Conservation (phyloP, 1,284 basidiomycete genomes). For the Ceratobasidium sp. region DNA sequence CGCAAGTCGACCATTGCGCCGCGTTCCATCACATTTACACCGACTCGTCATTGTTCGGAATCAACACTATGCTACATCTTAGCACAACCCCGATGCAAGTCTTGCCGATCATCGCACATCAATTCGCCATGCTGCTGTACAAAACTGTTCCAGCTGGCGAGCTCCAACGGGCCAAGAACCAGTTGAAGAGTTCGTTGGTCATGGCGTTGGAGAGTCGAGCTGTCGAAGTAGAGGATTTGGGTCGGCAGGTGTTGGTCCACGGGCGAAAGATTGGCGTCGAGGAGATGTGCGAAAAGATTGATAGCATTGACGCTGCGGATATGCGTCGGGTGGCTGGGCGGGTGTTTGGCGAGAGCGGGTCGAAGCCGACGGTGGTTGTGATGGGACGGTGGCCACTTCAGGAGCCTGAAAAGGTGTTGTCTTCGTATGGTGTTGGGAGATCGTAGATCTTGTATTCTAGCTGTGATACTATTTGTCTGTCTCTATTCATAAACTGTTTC, state of each 20-base stretch:
- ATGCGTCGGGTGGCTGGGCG: slow-evolving; percentile 76
- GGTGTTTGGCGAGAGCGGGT: slow-evolving; percentile 67
- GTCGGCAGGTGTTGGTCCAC: slow-evolving; percentile 88
- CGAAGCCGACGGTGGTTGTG: slow-evolving; percentile 69
- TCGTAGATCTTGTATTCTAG: slow-evolving; percentile 45
- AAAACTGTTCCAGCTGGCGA: slow-evolving; percentile 70
- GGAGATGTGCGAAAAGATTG: slow-evolving; percentile 93
- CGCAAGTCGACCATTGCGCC: slow-evolving; percentile 95
- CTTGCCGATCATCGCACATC: slow-evolving; percentile 85
- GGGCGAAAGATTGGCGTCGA: slow-evolving; percentile 84
- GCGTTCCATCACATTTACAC: slow-evolving; percentile 98
- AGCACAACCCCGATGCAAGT: slow-evolving; percentile 74
- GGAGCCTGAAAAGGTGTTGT: slow-evolving; percentile 64
- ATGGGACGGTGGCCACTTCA: slow-evolving; percentile 77
- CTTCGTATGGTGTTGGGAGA: slow-evolving; percentile 68
- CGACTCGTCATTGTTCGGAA: slow-evolving; percentile 92
- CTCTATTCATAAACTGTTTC: background rate
- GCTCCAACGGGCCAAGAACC: slow-evolving; percentile 90
- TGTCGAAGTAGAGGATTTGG: slow-evolving; percentile 90
- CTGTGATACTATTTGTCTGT: background rate
- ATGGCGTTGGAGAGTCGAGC: slow-evolving; percentile 95
- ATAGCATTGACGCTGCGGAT: slow-evolving; percentile 75
- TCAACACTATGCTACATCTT: slow-evolving; percentile 83
- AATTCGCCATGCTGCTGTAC: slow-evolving; percentile 77
- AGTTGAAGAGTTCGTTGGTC: slow-evolving; percentile 91